Evolutionary conservation across 305 asterid species (phyloP).

Genomic region (Rubia tinctorum): DNA sequence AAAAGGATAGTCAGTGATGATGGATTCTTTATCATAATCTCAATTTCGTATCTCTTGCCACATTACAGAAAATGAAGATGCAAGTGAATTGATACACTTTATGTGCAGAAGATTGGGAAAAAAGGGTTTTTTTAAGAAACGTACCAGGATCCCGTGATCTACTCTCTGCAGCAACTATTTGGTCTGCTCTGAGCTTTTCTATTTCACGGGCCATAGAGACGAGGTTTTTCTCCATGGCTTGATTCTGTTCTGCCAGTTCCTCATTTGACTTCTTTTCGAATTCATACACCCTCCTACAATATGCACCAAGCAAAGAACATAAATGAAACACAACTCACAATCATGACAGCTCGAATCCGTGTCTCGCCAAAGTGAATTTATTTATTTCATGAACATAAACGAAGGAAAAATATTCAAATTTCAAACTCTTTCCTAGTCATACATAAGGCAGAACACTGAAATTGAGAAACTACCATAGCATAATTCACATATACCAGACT

Average conservation of each 20-base stretch:
- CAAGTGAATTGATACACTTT: background rate
- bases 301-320: conserved; percentile 13
- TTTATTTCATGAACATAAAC: background rate
- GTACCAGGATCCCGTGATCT: conserved; percentile 47
- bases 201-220: conserved; percentile 87
- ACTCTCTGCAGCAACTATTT: conserved; percentile 40
- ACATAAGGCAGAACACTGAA: background rate
- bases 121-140: background rate
- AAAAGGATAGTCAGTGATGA: background rate
- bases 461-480: background rate
- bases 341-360: background rate
- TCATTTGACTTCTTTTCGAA: conserved; percentile 75
- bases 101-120: background rate
- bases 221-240: conserved; percentile 68
- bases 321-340: background rate
- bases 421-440: background rate
- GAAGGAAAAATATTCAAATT: background rate
- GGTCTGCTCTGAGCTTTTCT: conserved; percentile 76
- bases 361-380: background rate
- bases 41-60: background rate
- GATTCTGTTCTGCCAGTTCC: conserved; percentile 66
- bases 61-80: background rate
- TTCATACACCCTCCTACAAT: conserved; percentile 43
- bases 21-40: background rate
- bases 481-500: background rate